phyloP scores from a whole-genome alignment of 75 land plant species.

The Larix kaempferi region DNA sequence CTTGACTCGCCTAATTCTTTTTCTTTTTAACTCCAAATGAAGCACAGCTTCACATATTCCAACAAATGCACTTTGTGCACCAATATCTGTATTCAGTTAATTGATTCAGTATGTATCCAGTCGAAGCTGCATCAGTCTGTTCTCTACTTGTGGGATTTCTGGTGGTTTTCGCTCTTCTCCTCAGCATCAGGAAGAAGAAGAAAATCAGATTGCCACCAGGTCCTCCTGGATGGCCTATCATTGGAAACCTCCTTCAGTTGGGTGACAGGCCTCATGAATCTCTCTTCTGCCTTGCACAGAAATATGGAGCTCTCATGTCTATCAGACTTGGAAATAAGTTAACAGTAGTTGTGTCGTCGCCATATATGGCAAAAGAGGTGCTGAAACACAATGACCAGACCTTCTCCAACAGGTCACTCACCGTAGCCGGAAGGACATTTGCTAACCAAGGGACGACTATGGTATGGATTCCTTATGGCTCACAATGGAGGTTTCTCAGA shows the following conservation, averaged over 20 bases:
- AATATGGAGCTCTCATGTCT: constrained; percentile 13
- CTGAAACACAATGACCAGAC: background rate
- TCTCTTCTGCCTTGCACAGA: constrained; percentile 3
- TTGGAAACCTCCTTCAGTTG: constrained; percentile 1
- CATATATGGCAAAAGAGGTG: constrained; percentile 6
- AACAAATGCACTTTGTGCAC: too few species aligned
- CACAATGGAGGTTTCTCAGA: constrained; percentile 5
- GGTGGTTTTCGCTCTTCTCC: background rate
- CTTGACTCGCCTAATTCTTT: too few species aligned
- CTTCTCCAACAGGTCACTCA: constrained; percentile 3
- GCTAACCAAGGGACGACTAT: background rate
- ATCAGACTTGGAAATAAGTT: background rate
- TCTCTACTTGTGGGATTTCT: background rate
- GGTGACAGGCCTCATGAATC: constrained; percentile 5
- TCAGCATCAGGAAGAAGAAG: background rate
- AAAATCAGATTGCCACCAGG: background rate
- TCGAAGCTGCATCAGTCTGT: background rate
- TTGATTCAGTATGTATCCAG: too few species aligned
- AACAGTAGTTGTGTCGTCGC: constrained; percentile 1
- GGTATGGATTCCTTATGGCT: background rate
- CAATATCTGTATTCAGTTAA: too few species aligned
- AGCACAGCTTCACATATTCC: too few species aligned
- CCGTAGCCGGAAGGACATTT: background rate
- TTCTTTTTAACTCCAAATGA: too few species aligned
- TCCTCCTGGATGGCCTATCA: constrained; percentile 7